A percentile compares a stretch with the other conserved stretches of the same genome.
These are phyloP conservation scores for Bruguiera sexangula DNA, from an alignment of 345 rosid species.

Conservation along the genomic window DNA sequence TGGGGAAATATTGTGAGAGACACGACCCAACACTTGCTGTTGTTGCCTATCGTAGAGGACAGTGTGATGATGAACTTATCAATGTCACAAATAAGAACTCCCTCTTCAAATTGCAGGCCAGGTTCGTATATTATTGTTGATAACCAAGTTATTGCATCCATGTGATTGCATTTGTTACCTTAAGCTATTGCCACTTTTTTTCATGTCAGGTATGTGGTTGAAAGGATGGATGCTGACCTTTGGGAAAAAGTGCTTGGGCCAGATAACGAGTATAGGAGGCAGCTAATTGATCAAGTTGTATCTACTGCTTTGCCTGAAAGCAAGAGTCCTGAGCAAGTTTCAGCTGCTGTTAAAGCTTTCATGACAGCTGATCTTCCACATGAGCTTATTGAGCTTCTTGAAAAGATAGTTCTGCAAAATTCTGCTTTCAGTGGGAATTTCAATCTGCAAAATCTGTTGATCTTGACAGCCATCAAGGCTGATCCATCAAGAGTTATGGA, in stretches of 20 bases:
- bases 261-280: conserved; percentile 76
- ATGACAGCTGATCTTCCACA: conserved; percentile 83
- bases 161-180: conserved; percentile 5
- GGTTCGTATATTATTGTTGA: conserved; percentile 42
- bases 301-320: conserved; percentile 92
- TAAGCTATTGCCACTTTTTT: conserved; percentile 22
- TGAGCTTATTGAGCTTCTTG: conserved; percentile 81
- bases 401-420: conserved; percentile 94
- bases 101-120: conserved; percentile 88
- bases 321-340: conserved; percentile 88
- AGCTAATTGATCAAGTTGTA: conserved; percentile 93
- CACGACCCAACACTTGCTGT: conserved; percentile 98
- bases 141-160: not conserved
- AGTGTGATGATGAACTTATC: conserved; percentile 89
- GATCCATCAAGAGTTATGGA: conserved; percentile 97
- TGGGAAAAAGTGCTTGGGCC: conserved; percentile 92
- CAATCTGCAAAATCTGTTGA: conserved; percentile 90
- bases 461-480: conserved; percentile 93
- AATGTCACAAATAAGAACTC: conserved; percentile 92
- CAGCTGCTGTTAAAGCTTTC: conserved; percentile 79
- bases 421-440: conserved; percentile 96
- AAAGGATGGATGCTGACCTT: conserved; percentile 91
- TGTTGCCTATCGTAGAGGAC: conserved; percentile 92
- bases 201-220: conserved; percentile 78
- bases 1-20: conserved; percentile 96